Base-by-base conservation (phyloP, 2,329 filamentous ascomycete genomes). In the Pseudocercospora eumusae region DNA sequence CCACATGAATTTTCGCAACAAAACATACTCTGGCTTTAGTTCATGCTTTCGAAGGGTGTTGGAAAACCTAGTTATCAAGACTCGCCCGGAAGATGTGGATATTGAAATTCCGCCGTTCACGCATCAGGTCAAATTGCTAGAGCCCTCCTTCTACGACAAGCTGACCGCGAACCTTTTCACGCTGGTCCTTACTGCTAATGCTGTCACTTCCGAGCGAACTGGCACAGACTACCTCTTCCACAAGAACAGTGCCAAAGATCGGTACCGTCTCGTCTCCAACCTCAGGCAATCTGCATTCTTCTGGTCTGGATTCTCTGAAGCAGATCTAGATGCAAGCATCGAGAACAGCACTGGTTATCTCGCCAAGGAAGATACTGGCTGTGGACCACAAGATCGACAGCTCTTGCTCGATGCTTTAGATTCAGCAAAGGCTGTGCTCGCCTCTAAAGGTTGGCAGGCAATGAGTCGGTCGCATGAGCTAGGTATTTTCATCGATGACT, bases 201-300 rank as follows among this genome's bases (percentile, higher is more conserved):
- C 92, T 0, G 87, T 98, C 0, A 93, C 93, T 23, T 96, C 92
- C 4, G 91, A 97, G 71, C 82, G 93, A 10, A 86, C 84, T 0
- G 93, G 93, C 69, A 81, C 85, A 59, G 93, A 97, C 73, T 97
- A 96, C 72, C 88, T 98, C 66, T 97, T 97, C 69, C 90, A 96
- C 69, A 84, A 85, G 0, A 86, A 83, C 11, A 93, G 93, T 69
- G 79, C 84, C 28, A 88, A 86, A 64, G 82, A 83, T 42, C 79
- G 96, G 11, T 78, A 87, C 25, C 81, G 85, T 57, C 79, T 96
- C 1, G 88, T 96, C 4, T 83, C 83, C 59, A 96, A 97, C 70
- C 75, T 96, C 49, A 86, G 91, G 18, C 89, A 95, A 71, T 88
- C 91, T 6, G 91, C 90, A 54, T 96, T 96, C 71, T 96, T 93